Evolutionary conservation across 495 filamentous ascomycete genomes (phyloP), one percentile per base, ranked within the genome.

Genomic region (Lasiosphaeriaceae sp.): DNA sequence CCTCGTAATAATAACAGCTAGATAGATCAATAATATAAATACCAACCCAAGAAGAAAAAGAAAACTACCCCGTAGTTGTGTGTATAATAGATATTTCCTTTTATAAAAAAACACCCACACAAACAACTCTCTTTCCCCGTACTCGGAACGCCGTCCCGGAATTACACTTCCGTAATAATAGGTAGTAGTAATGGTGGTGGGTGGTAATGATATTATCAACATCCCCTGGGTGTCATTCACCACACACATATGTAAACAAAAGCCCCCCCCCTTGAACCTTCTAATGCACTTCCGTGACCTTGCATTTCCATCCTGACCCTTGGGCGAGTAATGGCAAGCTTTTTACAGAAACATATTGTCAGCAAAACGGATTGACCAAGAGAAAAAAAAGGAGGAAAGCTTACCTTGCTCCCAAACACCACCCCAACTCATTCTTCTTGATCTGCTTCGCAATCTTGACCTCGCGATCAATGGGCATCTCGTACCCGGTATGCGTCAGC

Each of bases 381-480:
- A 54, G 47, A 20, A 31, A 23, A 24, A 29, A 23, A 46, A 23
- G 22, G 14, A 34, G 31, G 34, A 39, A 35, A 50, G 59, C 83
- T 74, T 81, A 92, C 90, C 90, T 97, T 57, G 94, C 94, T 64
- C 94, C 94, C 70, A 98, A 77, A 76, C 92, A 97, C 94, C 94
- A 98, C 48, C 94, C 94, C 55, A 98, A 75, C 79, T 98, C 95
- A 71, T 96, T 96, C 34, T 85, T 86, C 79, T 93, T 93, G 63
- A 97, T 94, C 82, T 96, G 93, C 88, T 98, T 97, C 26, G 94
- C 94, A 63, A 96, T 95, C 79, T 88, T 90, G 52, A 98, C 92
- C 74, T 97, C 93, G 20, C 94, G 83, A 56, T 94, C 90, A 65
- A 97, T 81, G 5, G 92, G 92, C 92, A 98, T 97, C 62, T 96